Base-by-base conservation (phyloP, 208 protist genomes). In the Acanthamoeba sp. region DNA sequence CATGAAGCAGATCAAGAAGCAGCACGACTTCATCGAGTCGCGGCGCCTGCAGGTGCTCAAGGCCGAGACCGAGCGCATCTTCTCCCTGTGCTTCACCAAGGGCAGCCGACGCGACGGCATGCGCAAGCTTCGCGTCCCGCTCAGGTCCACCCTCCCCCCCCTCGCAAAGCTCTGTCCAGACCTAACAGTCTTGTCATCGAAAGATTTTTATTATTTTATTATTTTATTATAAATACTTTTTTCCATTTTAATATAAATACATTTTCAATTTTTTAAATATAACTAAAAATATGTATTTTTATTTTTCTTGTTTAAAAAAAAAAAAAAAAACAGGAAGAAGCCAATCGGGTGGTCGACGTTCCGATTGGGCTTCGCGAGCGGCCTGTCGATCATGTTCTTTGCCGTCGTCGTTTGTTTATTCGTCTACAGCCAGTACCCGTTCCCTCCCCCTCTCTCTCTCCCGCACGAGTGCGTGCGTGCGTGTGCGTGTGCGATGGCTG, bases 11-110 rank as follows among this genome's bases (percentile, higher is more conserved):
- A 45, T 80, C 32, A 38, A 45, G 36, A 80, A 80, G 69, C 36
- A 80, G 32, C 69, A 80, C 38, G 36, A 80, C 38, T 80, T 80
- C 32, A 29, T 80, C 38, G 38, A 80, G 38, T 48, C 38, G 69
- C 14, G 38, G 38, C 32, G 32, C 22, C 69, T 80, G 69, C 69
- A 80, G 69, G 36, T 80, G n/a, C 69, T 80, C 69, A 80, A 80
- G 38, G 32, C 69, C 69, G 69, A 80, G 38, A 80, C 69, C 36
- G 69, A 80, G 69, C 69, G 69, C 32, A 34, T 80, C 14, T 80
- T 40, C 32, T 20, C 22, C 9, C 32, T 45, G 16, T 38, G 36
- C 69, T 80, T 80, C 69, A 48, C 69, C 32, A 48, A 38, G 32
- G 69, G 69, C 38, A 80, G 69, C 38, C 69, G 69, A 7, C 32